Percentiles rank a stretch among this genome's conserved stretches.
These are phyloP conservation scores for Pythium rishiriense DNA, from an alignment of 352 stramenopile species.

Conservation along the genomic window DNA sequence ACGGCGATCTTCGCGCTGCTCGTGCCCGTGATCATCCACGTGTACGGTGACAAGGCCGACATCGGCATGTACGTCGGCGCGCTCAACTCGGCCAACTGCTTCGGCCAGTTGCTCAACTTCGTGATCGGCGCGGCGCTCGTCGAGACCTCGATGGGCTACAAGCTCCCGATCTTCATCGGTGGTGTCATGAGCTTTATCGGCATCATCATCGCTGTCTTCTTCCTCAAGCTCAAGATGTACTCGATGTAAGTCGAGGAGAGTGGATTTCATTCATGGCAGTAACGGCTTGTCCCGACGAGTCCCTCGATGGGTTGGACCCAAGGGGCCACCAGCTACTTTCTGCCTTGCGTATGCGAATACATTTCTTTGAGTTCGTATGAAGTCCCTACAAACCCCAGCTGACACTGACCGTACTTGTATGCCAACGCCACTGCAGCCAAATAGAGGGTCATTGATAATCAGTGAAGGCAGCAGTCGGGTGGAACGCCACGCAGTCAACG, in stretches of 20 bases:
- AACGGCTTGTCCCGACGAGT: too few relatives aligned
- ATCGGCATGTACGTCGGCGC: conserved; percentile 29
- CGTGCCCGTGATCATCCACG: conserved; percentile 53
- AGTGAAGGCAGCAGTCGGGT: too few relatives aligned
- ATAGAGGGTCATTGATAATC: too few relatives aligned
- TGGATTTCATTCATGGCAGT: too few relatives aligned
- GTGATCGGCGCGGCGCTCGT: conserved; percentile 21
- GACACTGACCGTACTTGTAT: too few relatives aligned
- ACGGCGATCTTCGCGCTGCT: conserved; percentile 60
- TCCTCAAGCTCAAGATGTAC: conserved; percentile 21
- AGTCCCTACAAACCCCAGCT: too few relatives aligned
- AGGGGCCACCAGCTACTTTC: too few relatives aligned
- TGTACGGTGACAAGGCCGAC: conserved; percentile 21
- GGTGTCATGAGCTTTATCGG: conserved; percentile 28
- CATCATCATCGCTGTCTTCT: conserved; percentile 19
- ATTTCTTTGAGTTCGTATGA: too few relatives aligned
- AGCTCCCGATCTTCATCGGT: conserved; percentile 14
- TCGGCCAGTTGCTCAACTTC: conserved; percentile 34
- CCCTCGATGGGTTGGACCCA: too few relatives aligned
- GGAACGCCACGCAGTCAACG: too few relatives aligned
- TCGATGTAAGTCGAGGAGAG: conserved; percentile 13
- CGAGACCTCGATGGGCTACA: conserved; percentile 11
- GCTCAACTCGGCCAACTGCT: conserved; percentile 31
- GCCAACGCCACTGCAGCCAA: too few relatives aligned
- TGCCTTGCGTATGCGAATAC: too few relatives aligned